Evolutionary conservation across 345 rosid species (phyloP).

Genomic region (Brassica juncea): DNA sequence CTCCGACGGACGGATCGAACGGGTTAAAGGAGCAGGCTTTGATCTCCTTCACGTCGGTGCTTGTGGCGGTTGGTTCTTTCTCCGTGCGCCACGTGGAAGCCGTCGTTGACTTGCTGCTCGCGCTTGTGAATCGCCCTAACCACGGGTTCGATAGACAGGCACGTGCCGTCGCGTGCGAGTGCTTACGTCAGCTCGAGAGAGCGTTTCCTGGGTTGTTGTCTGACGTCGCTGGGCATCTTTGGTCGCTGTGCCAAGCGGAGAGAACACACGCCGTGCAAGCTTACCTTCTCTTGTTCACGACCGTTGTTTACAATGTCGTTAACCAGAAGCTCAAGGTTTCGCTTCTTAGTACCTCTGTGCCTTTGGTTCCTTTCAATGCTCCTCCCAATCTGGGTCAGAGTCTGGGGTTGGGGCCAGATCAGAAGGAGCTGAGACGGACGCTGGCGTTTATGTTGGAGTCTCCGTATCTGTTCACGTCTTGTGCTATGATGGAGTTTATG

Average conservation of each 20-base stretch:
- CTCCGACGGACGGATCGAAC: constrained; percentile 66
- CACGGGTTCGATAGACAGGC: constrained; percentile 84
- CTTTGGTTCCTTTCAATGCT: constrained; percentile 77
- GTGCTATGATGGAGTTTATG: constrained; percentile 82
- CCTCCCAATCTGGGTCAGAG: constrained; percentile 42
- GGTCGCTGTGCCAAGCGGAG: constrained; percentile 90
- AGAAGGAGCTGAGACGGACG: constrained; percentile 85
- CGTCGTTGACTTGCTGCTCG: constrained; percentile 67
- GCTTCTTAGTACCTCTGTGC: constrained; percentile 68
- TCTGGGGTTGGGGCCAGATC: constrained; percentile 58
- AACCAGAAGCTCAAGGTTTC: constrained; percentile 59
- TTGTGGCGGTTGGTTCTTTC: constrained; percentile 59
- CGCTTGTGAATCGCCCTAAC: constrained; percentile 81
- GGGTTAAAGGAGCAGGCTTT: constrained; percentile 79
- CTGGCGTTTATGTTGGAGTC: constrained; percentile 87
- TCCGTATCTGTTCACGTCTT: constrained; percentile 73
- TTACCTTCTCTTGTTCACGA: constrained; percentile 71
- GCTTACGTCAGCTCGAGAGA: constrained; percentile 81
- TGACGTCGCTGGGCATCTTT: constrained; percentile 72
- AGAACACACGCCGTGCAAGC: constrained; percentile 87
- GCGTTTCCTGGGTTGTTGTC: constrained; percentile 76
- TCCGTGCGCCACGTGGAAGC: constrained; percentile 47
- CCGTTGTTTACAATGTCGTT: constrained; percentile 59
- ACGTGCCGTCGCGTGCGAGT: constrained; percentile 81
- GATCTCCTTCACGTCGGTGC: constrained; percentile 73